These are phyloP conservation scores for Candolleomyces efflorescens DNA, from an alignment of 768 basidiomycete species.

Conservation along the genomic window DNA sequence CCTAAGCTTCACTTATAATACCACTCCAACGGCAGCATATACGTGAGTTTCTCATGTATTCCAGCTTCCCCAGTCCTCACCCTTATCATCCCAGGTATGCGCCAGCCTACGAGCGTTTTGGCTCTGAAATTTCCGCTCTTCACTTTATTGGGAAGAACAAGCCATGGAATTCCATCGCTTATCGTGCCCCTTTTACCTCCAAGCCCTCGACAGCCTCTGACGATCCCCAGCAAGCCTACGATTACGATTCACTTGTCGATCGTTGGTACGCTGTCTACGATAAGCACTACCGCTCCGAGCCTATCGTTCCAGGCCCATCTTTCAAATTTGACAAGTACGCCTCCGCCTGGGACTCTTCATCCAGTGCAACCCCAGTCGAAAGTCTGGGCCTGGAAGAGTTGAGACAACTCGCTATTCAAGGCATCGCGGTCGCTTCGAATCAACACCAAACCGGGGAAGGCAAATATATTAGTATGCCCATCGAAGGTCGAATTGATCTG, in stretches of 20 bases:
- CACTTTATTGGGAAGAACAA: slow-evolving; percentile 97
- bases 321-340: slow-evolving; percentile 67
- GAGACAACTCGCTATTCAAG: slow-evolving; percentile 56
- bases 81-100: slow-evolving; percentile 62
- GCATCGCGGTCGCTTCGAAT: slow-evolving; percentile 32
- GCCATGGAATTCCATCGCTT: slow-evolving; percentile 81
- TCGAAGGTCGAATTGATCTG: slow-evolving; percentile 86
- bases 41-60: slow-evolving; percentile 56
- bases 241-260: slow-evolving; percentile 79
- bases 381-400: slow-evolving; percentile 61
- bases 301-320: slow-evolving; percentile 34
- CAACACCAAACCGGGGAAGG: slow-evolving; percentile 45
- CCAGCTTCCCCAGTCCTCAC: slow-evolving; percentile 18
- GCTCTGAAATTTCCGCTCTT: slow-evolving; percentile 77
- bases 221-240: slow-evolving; percentile 50
- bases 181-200: slow-evolving; percentile 54
- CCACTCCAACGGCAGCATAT: slow-evolving; percentile 95
- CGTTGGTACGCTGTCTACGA: slow-evolving; percentile 93
- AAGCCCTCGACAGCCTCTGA: slow-evolving; percentile 22
- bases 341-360: slow-evolving; percentile 64
- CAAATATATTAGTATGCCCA: slow-evolving; percentile 74
- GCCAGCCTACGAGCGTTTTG: slow-evolving; percentile 93
- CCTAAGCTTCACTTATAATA: slow-evolving; percentile 97
- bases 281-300: slow-evolving; percentile 69
- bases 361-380: slow-evolving; percentile 13